These are phyloP conservation scores for Phytophthora vignae DNA, from an alignment of 352 stramenopile genomes.

Conservation along the genomic window DNA sequence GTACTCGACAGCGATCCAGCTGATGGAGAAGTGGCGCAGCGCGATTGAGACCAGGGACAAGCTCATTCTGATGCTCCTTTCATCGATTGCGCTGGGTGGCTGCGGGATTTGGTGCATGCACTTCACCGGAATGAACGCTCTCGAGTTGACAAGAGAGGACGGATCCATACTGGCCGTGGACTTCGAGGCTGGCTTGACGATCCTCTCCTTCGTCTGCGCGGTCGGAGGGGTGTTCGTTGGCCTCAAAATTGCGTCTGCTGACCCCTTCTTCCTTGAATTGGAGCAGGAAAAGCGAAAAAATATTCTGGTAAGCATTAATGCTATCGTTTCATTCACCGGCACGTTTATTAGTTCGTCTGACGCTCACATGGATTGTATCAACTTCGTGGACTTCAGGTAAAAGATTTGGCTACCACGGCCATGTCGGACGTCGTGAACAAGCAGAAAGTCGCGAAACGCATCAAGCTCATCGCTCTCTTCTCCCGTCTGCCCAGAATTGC, in stretches of 20 bases:
- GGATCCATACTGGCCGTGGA: conserved; percentile 46
- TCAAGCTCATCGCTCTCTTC: conserved; percentile 72
- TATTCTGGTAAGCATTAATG: conserved; percentile 29
- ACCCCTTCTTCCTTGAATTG: conserved; percentile 73
- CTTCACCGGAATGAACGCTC: conserved; percentile 76
- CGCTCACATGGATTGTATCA: neutral
- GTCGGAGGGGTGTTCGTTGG: conserved; percentile 65
- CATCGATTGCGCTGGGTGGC: conserved; percentile 56
- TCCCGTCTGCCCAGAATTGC: conserved; percentile 62
- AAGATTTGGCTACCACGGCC: conserved; percentile 50
- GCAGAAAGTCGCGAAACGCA: conserved; percentile 48
- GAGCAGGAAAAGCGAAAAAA: conserved; percentile 60
- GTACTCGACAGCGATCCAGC: conserved; percentile 55
- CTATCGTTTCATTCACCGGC: too few species aligned
- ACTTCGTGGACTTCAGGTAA: conserved; percentile 24
- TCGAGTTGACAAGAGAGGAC: conserved; percentile 46
- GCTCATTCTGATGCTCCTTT: conserved; percentile 48
- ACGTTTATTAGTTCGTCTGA: neutral
- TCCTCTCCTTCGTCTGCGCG: conserved; percentile 64
- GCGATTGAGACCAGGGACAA: conserved; percentile 43
- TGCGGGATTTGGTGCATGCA: conserved; percentile 81
- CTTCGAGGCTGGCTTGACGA: conserved; percentile 65
- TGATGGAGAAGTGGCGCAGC: conserved; percentile 80
- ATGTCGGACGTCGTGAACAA: conserved; percentile 62
- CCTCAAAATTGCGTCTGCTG: conserved; percentile 58